Evolutionary conservation across 2,329 filamentous ascomycete genomes (phyloP), one percentile per base, ranked within the genome.

Genomic region (Clonostachys solani): DNA sequence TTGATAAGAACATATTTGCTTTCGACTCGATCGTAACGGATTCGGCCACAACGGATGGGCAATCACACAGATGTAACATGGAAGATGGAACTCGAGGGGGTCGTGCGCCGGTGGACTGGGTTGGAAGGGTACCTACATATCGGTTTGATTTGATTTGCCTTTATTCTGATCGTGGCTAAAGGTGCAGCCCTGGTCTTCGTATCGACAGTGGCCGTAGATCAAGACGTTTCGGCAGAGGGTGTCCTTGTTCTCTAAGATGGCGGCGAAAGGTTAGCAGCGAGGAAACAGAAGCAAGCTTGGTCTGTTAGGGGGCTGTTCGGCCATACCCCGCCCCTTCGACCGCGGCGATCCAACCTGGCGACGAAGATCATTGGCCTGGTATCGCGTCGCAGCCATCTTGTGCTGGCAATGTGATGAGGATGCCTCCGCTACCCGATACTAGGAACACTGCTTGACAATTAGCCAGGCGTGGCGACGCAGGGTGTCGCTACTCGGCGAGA

Each of bases 141-240:
- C 80, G 60, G 67, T 12, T 48, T 45, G 43, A n/a, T 7, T 40
- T n/a, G 47, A 29, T 43, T 60, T 66, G 48, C 62, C 71, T 67
- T 84, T 90, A 56, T 81, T 77, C 49, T 83, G 81, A 56, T 94
- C 89, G 69, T 96, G 91, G 61, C 91, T 94, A 71, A 95, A 96
- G 54, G 87, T 84, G 69, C 91, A 96, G 71, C 89, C 90, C 70
- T 89, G 86, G 62, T 95, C 89, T 72, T 95, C 89, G 68, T 91
- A 95, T 54, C 90, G 86, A 67, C 91, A 96, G 68, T 92, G 88
- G 47, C 91, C 91, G 66, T 95, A 96, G 59, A 96, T 95, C 52
- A 91, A 80, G 51, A 96, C 86, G 69, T 96, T 96, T 61, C 91
- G 86, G 71, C 91, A 96, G 48, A 92, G 79, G 7, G 89, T 95